These are phyloP conservation scores for Ganoderma lingzhi DNA, from an alignment of 1,284 basidiomycete species.

Conservation along the genomic window DNA sequence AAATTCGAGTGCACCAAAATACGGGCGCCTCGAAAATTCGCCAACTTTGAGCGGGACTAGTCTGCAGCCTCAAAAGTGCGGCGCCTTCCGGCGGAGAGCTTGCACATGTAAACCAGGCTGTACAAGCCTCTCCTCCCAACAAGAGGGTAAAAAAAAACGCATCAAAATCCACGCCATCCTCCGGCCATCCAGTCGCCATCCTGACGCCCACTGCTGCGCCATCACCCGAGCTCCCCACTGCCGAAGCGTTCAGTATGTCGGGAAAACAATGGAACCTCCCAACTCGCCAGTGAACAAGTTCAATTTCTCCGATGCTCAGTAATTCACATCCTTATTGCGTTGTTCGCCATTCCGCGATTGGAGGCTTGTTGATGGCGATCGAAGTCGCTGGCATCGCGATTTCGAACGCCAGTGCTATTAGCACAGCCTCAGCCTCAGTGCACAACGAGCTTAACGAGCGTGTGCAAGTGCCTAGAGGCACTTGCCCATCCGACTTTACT, in stretches of 20 bases:
- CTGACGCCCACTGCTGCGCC: background rate
- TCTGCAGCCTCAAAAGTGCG: background rate
- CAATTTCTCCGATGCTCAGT: background rate
- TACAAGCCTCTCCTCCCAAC: background rate
- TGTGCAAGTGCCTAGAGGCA: background rate
- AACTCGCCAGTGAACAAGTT: background rate
- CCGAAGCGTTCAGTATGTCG: constrained; percentile 5
- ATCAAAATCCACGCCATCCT: background rate
- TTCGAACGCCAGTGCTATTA: background rate
- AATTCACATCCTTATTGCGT: background rate
- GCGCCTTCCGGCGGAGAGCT: background rate
- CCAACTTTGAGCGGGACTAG: background rate
- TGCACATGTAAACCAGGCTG: background rate
- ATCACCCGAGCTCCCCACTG: background rate
- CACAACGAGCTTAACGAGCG: background rate
- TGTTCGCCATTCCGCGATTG: background rate
- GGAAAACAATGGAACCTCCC: background rate
- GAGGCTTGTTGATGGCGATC: background rate
- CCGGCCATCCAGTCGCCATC: background rate
- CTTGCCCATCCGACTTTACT: too few species aligned
- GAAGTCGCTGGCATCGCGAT: background rate
- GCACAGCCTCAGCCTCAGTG: background rate
- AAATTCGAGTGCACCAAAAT: too few species aligned
- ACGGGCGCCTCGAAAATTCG: too few species aligned
- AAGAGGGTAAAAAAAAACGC: background rate